Evolutionary conservation across 495 filamentous ascomycete species (phyloP).

Genomic region (Beverwykella pulmonaria): DNA sequence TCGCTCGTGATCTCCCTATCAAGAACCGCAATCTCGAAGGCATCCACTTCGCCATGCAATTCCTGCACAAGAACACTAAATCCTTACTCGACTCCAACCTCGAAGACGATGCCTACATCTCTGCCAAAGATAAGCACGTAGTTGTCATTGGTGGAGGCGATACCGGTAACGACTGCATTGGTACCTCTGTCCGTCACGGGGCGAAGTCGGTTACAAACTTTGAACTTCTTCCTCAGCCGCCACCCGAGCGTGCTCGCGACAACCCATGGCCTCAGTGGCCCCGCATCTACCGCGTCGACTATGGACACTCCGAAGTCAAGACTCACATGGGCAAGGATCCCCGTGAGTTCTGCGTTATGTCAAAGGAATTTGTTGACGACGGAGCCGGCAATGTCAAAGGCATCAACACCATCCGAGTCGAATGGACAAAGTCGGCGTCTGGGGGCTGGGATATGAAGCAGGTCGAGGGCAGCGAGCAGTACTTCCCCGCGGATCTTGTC

Average conservation of each 20-base stretch:
- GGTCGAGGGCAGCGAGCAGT: slow-evolving; percentile 89
- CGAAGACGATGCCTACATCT: slow-evolving; percentile 86
- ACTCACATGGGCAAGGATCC: slow-evolving; percentile 98
- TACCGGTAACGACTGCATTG: slow-evolving; percentile 99
- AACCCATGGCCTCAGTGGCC: slow-evolving; percentile 99
- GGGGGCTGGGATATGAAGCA: slow-evolving; percentile 99
- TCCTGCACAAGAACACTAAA: slow-evolving; percentile 98
- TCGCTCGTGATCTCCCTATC: slow-evolving; percentile 94
- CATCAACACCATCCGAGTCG: slow-evolving; percentile 96
- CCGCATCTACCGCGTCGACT: slow-evolving; percentile 97
- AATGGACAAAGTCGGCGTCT: slow-evolving; percentile 88
- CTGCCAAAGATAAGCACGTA: slow-evolving; percentile 94
- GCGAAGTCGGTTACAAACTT: slow-evolving; percentile 98
- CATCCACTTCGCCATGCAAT: slow-evolving; percentile 98
- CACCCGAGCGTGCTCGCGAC: slow-evolving; percentile 88
- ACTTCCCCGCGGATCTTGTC: slow-evolving; percentile 96
- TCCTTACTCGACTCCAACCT: slow-evolving; percentile 93
- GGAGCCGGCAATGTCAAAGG: slow-evolving; percentile 87
- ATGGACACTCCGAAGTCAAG: slow-evolving; percentile 95
- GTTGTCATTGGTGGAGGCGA: slow-evolving; percentile 98
- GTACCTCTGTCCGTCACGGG: slow-evolving; percentile 95
- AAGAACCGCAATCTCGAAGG: slow-evolving; percentile 87
- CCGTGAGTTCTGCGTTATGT: slow-evolving; percentile 98
- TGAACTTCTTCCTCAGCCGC: slow-evolving; percentile 93
- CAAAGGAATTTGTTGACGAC: slow-evolving; percentile 94